Percentiles rank a stretch among this genome's conserved stretches.
These are phyloP conservation scores for Vigna nakashimae DNA, from an alignment of 306 rosid species.

Conservation along the genomic window DNA sequence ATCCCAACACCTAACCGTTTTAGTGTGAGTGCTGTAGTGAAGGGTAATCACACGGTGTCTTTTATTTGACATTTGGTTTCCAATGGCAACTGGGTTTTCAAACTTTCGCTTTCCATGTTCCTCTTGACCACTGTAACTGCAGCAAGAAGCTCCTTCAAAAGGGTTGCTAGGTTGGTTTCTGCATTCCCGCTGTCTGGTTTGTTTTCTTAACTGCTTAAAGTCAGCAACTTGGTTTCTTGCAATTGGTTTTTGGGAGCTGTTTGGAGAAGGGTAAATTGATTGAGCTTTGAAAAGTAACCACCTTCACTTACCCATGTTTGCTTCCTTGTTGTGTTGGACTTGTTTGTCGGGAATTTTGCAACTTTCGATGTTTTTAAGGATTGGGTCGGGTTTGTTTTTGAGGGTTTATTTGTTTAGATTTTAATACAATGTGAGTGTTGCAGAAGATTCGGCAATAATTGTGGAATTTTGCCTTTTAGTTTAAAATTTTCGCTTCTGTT, in stretches of 20 bases:
- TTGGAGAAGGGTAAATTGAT: constrained; percentile 20
- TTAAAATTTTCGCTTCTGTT: constrained; percentile 52
- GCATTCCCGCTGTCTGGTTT: constrained; percentile 24
- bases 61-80: constrained; percentile 52
- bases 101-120: constrained; percentile 33
- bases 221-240: constrained; percentile 31
- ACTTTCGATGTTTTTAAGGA: constrained; percentile 63
- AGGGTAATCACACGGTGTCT: constrained; percentile 20
- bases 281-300: constrained; percentile 1
- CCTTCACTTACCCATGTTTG: constrained; percentile 44
- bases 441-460: constrained; percentile 63
- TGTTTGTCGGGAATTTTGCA: constrained; percentile 39
- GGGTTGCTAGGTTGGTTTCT: constrained; percentile 35
- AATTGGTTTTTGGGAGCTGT: constrained; percentile 42
- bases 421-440: constrained; percentile 52
- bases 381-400: constrained; percentile 55
- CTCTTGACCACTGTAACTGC: constrained; percentile 34
- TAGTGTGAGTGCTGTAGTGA: constrained; percentile 40
- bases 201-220: constrained; percentile 29
- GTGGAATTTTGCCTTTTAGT: constrained; percentile 50
- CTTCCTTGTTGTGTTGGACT: constrained; percentile 10
- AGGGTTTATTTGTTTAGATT: constrained; percentile 40
- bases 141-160: constrained; percentile 21
- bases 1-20: constrained; percentile 58
- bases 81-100: constrained; percentile 40